These are phyloP conservation scores for Aspergillus kassunensis DNA, from an alignment of 495 filamentous ascomycete species.

Conservation along the genomic window DNA sequence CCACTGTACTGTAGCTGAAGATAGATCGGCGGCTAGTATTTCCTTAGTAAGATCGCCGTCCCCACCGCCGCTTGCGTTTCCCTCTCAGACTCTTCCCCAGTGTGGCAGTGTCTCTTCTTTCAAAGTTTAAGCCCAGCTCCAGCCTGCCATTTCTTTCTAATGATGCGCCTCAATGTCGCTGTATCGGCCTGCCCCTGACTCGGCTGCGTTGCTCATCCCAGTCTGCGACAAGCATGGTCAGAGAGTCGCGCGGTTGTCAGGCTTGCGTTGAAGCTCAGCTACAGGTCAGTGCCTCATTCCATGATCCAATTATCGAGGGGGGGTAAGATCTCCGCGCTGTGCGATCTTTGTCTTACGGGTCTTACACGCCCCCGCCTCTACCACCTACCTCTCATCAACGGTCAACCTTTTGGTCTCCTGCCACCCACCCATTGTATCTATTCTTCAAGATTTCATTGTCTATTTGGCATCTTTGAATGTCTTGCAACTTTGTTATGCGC, in stretches of 20 bases:
- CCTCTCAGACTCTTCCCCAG: neutral
- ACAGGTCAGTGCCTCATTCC: constrained; percentile 29
- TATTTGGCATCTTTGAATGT: neutral
- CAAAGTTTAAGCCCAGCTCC: constrained; percentile 6
- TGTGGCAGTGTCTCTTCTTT: no score
- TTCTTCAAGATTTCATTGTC: neutral
- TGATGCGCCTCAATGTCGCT: constrained; percentile 13
- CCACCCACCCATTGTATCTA: no score
- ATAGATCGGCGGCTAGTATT: no score
- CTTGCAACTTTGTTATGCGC: neutral
- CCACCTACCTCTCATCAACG: neutral
- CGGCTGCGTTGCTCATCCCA: constrained; percentile 7
- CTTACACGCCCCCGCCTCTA: neutral
- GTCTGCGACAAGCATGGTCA: constrained; percentile 33
- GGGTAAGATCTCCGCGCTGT: no score
- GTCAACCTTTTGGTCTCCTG: no score
- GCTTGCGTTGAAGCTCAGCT: constrained; percentile 26
- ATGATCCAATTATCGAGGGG: no score
- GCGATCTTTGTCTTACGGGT: neutral
- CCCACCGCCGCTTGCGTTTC: no score
- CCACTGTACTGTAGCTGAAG: no score
- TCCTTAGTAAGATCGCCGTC: no score
- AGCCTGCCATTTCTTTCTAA: neutral
- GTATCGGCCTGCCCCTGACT: constrained; percentile 7
- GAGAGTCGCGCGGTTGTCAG: constrained; percentile 40